Base-by-base conservation (phyloP, 2,329 filamentous ascomycete genomes). In the Calonectria fujianensis region DNA sequence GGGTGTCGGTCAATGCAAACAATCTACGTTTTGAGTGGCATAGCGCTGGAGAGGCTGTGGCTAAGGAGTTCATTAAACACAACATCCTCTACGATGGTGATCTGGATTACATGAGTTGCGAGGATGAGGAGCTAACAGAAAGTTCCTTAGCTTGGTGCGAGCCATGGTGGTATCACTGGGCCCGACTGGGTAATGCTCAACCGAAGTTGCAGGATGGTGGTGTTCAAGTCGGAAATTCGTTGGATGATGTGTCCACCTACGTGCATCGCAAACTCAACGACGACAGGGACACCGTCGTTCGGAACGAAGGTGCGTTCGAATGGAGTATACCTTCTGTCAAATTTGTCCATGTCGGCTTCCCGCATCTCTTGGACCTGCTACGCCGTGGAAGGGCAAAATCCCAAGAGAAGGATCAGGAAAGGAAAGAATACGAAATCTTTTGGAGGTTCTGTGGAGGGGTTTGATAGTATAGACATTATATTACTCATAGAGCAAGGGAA, bases 101-200 rank as follows among this genome's bases (percentile, higher is more conserved):
- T n/a, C 41, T 45, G 9, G 61, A 35, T 13, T 65, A 65, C 31
- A 50, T 65, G 41, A 4, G 14, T 6, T 65, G 41, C 18, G 41
- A 35, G 18, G 29, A 50, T 9, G 35, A 16, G 24, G 61, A 65
- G 7, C 18, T 50, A 8, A 50, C 41, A 35, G 41, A 45, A 50
- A 18, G 14, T 13, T 50, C 41, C 16, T 4, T 65, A 32, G 39
- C 39, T 24, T 50, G 61, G 61, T 35, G 61, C 27, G 61, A 50
- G 20, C 61, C 61, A 13, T 50, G 27, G 39, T 65, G 61, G 39
- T 65, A 65, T 50, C 41, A 50, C 24, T 31, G 24, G 37, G 57
- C 6, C 29, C 37, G 35, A 27, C 24, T 27, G 9, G 24, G 35
- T 10, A 41, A 29, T 11, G 35, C 27, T n/a, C 57, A 63, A 31